Percentiles rank a stretch among this genome's conserved stretches.
Conservation (phyloP, 495 filamentous ascomycete species). For the Lasiosphaeriaceae sp. region DNA sequence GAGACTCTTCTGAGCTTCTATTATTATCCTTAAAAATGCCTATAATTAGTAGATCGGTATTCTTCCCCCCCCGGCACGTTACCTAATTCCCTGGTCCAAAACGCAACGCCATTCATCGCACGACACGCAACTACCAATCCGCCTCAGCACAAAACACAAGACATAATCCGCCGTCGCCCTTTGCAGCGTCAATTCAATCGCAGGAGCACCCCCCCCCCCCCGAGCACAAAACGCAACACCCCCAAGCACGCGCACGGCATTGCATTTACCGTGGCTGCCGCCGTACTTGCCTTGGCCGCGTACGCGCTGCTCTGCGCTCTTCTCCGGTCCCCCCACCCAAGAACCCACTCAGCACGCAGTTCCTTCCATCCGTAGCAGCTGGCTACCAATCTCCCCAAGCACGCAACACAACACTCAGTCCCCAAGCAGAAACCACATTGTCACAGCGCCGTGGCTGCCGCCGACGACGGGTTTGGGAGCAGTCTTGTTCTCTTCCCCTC, state of each 20-base stretch:
- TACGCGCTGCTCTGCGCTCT: neutral
- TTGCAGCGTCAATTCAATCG: too few relatives aligned
- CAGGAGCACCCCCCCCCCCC: too few relatives aligned
- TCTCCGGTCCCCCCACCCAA: neutral
- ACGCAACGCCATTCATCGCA: neutral
- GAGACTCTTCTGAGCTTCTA: too few relatives aligned
- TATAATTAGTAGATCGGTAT: too few relatives aligned
- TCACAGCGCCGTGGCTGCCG: neutral
- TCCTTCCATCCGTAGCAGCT: neutral
- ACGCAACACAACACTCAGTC: too few relatives aligned
- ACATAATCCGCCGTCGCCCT: too few relatives aligned
- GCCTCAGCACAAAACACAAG: too few relatives aligned
- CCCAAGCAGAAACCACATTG: neutral
- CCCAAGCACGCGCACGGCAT: neutral
- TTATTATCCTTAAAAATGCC: too few relatives aligned
- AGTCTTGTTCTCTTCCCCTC: neutral
- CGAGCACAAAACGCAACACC: too few relatives aligned
- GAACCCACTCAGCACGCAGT: neutral
- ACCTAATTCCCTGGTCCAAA: too few relatives aligned
- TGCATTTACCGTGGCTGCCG: neutral
- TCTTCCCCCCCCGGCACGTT: too few relatives aligned
- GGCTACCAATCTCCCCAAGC: too few relatives aligned
- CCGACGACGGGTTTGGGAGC: neutral
- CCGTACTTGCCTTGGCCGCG: neutral
- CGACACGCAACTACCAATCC: neutral